Base-by-base conservation (phyloP, 257 asterid species). In the Striga asiatica region DNA sequence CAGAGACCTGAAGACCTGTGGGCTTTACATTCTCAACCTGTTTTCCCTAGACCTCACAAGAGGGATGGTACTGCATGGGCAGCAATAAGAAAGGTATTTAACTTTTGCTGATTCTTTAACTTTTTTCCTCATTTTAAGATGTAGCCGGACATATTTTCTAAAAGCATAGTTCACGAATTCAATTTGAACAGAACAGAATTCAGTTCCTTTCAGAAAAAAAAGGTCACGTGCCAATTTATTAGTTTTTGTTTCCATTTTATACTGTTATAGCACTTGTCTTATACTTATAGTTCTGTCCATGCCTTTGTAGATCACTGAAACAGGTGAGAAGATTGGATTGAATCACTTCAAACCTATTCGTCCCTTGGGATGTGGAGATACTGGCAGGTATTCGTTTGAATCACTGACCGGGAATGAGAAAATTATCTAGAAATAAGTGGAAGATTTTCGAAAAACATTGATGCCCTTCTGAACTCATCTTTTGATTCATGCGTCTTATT, bases 321-420 rank as follows among this genome's bases (percentile, higher is more conserved):
- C 62, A 50, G 88, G 97, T 48, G 82, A 81, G 72, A 82, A 66
- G 59, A 68, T 92, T 67, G 91, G 94, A 71, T 82, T 92, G 72
- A 64, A 79, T 65, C 94, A 92, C 78, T 85, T 92, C 61, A 88
- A 79, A 66, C 99, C 99, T 1, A 64, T 92, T 63, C 76, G 95
- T 13, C 97, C 97, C 23, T 75, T 92, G 88, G 99, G 99, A 57
- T 77, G 93, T 78, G 99, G 99, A 68, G 99, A 92, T 70, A 92
- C 99, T 55, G 99, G 99, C 67, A 92, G 97, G 98, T 84, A 74
- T 4, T 45, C n/a, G n/a, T n/a, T n/a, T n/a, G n/a, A n/a, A n/a
- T n/a, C n/a, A n/a, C n/a, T n/a, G n/a, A n/a, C n/a, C n/a, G n/a
- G n/a, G n/a, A n/a, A n/a, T n/a, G n/a, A n/a, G n/a, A n/a, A n/a